Conservation (phyloP, 345 rosid genomes). For the Rubroshorea leprosula region DNA sequence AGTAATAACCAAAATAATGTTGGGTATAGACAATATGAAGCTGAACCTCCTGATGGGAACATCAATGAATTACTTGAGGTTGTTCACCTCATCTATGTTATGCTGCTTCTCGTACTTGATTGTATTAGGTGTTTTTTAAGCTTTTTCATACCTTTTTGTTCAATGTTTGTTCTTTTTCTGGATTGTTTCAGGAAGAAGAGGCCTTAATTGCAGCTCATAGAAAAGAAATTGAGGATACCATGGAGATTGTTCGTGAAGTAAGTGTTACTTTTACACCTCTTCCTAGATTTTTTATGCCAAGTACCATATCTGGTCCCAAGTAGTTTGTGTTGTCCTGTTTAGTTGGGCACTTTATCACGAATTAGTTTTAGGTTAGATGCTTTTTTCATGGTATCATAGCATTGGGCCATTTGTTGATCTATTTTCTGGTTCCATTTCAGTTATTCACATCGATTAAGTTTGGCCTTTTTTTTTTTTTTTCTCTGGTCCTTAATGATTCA, state of each 20-base stretch:
- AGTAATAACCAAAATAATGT: constrained; percentile 36
- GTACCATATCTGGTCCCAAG: no score
- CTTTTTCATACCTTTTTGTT: constrained; percentile 1
- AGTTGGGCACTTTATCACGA: no score
- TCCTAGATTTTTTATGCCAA: no score
- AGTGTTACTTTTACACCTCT: no score
- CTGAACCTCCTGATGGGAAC: constrained; percentile 58
- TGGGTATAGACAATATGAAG: constrained; percentile 40
- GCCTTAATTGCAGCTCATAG: constrained; percentile 87
- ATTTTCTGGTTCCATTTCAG: no score
- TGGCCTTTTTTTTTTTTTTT: no score
- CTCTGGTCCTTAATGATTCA: neutral
- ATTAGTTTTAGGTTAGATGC: no score
- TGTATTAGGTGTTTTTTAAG: neutral
- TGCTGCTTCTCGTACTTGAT: constrained; percentile 5
- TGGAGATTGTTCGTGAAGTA: constrained; percentile 98
- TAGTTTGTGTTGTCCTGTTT: no score
- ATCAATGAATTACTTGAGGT: constrained; percentile 86
- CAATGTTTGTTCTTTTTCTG: constrained; percentile 6
- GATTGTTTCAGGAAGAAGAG: constrained; percentile 71
- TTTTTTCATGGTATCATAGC: no score
- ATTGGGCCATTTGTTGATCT: no score
- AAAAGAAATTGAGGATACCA: constrained; percentile 98
- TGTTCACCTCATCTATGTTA: constrained; percentile 12
- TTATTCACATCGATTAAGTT: no score